phyloP scores from a whole-genome alignment of 352 stramenopile genomes.

The Aphanomyces invadans region DNA sequence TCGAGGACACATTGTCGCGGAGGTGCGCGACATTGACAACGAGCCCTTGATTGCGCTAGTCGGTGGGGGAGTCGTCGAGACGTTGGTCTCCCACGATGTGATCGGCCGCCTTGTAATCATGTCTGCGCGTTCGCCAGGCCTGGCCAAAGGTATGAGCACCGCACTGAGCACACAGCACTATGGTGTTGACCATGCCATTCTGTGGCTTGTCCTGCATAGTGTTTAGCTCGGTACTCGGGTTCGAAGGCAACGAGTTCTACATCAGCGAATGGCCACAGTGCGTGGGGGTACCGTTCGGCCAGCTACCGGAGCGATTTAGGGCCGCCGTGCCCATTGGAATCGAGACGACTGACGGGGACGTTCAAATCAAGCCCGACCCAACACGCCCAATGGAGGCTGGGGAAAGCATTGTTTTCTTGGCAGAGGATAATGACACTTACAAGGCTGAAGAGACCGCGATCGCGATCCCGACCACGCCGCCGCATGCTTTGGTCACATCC shows the following conservation, averaged over 20 bases:
- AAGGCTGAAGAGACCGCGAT: slow-evolving; percentile 35
- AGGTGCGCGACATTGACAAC: slow-evolving; percentile 86
- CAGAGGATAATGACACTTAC: slow-evolving; percentile 85
- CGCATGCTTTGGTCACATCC: not conserved
- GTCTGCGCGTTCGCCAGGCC: slow-evolving; percentile 68
- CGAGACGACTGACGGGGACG: slow-evolving; percentile 45
- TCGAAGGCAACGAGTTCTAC: slow-evolving; percentile 87
- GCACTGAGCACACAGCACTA: not conserved
- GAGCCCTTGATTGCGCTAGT: slow-evolving; percentile 72
- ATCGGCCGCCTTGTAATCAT: slow-evolving; percentile 84
- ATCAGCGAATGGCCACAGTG: slow-evolving; percentile 81
- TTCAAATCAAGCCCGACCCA: slow-evolving; percentile 53
- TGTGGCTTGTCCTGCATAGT: slow-evolving; percentile 9
- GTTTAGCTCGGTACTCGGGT: slow-evolving; percentile 48
- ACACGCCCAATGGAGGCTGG: slow-evolving; percentile 34
- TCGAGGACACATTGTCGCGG: slow-evolving; percentile 71
- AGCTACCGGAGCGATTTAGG: slow-evolving; percentile 61
- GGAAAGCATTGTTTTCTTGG: slow-evolving; percentile 73
- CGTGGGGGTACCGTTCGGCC: slow-evolving; percentile 49
- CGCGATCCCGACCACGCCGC: not conserved
- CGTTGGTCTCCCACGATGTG: slow-evolving; percentile 80
- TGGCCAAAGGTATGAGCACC: slow-evolving; percentile 38
- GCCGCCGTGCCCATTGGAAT: slow-evolving; percentile 75
- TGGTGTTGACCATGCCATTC: slow-evolving; percentile 33
- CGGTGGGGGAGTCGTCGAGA: slow-evolving; percentile 67